Evolutionary conservation across 2,329 filamentous ascomycete genomes (phyloP), one percentile per base, ranked within the genome.

Genomic region (Parafenestella ontariensis): DNA sequence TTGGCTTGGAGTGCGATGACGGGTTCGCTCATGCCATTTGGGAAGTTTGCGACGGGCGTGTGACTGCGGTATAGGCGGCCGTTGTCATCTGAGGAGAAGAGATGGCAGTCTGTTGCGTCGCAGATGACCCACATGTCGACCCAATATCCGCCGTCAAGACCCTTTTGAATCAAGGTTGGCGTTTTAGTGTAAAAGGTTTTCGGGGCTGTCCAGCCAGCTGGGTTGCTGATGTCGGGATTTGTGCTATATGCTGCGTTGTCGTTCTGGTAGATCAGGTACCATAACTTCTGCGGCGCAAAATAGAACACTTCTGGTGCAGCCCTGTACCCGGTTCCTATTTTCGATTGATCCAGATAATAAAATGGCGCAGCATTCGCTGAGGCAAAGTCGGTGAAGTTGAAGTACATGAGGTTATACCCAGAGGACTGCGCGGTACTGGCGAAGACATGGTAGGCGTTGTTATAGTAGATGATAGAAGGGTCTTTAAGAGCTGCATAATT

Each of bases 41-140:
- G 77, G 43, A 78, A 78, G 11, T 70, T 50, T 2, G 47, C 46
- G 2, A 78, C 24, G 2, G 69, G 29, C 0, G 77, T 78, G 46
- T 75, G 62, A 13, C 71, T 73, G 42, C 76, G 76, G 64, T 77
- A 79, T 3, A 79, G 66, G 9, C 72, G 72, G 6, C 76, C 77
- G 47, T 78, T 78, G 60, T 78, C 76, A 52, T 78, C 76, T 24
- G 70, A 74, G 10, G 75, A 77, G 68, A 77, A 79, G 21, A 78
- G 69, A 54, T 78, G 70, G 61, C 76, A 78, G 52, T 69, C 61
- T 1, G 46, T 29, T 2, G 54, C 47, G 58, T 78, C 76, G 65
- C 76, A 79, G 45, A 79, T 76, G 21, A 77, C 71, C 75, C 76
- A 78, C 76, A 78, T 78, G 59, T 78, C 77, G 11, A 78, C 75